Conservation (phyloP, 345 rosid species). For the Eucalyptus erythrocorys region DNA sequence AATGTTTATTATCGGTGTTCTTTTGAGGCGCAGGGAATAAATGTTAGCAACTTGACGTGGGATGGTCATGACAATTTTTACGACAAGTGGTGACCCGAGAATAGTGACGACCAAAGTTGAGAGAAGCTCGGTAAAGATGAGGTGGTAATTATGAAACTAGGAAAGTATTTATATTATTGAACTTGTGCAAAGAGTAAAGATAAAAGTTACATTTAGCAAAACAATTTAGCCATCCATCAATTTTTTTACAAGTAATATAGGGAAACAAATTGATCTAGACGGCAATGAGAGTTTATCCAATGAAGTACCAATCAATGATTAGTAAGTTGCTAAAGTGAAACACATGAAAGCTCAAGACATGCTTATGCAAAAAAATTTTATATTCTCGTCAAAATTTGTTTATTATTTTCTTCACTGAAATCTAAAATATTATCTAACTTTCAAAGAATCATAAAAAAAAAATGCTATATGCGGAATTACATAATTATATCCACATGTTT, state of each 20-base stretch:
- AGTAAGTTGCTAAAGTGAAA: not conserved
- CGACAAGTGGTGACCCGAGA: not conserved
- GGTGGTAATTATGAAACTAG: not conserved
- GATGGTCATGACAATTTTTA: rapidly evolving
- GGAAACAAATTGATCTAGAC: not conserved
- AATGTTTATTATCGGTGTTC: not conserved
- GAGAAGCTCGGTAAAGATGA: not conserved
- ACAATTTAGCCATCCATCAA: not conserved
- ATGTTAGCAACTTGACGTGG: not conserved
- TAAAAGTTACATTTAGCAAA: not conserved
- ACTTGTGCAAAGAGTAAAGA: not conserved
- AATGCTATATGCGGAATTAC: not conserved
- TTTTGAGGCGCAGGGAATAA: not conserved
- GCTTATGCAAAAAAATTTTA: not conserved
- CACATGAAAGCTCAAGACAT: not conserved
- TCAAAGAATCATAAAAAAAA: not conserved
- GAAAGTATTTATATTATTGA: not conserved
- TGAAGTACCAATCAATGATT: not conserved
- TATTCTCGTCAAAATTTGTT: no score
- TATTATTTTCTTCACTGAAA: not conserved
- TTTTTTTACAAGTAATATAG: not conserved
- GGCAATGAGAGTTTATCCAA: not conserved
- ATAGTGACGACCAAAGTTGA: not conserved
- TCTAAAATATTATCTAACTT: not conserved
- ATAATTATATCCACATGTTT: not conserved